A percentile compares a stretch with the other conserved stretches of the same genome.
Evolutionary conservation across 2,329 filamentous ascomycete genomes (phyloP).

Genomic region (Fusarium concolor): DNA sequence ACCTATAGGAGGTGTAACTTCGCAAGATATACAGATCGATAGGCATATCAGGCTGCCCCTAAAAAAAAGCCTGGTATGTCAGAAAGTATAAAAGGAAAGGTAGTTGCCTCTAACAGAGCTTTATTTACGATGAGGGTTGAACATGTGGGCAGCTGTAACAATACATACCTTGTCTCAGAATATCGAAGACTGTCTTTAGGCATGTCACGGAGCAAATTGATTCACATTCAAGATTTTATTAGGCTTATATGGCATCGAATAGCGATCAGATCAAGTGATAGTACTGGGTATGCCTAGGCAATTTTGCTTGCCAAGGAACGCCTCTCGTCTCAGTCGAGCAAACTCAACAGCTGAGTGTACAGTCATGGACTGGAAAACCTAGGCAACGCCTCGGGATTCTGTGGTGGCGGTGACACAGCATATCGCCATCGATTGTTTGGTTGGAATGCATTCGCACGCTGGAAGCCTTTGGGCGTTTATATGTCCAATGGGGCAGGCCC

Average conservation of each 20-base stretch:
- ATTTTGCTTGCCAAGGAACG: conserved; percentile 23
- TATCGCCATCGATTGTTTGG: conserved; percentile 4
- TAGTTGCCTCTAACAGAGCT: neutral
- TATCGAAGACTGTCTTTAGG: neutral
- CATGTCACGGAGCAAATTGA: neutral
- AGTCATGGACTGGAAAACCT: conserved; percentile 26
- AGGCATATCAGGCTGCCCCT: neutral
- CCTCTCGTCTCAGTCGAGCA: conserved; percentile 1
- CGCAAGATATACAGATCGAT: neutral
- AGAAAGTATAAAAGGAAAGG: neutral
- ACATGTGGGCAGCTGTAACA: neutral
- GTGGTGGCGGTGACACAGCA: conserved; percentile 4
- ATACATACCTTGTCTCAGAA: neutral
- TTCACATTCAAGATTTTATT: too few species aligned
- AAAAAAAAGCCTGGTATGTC: neutral
- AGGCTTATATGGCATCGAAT: neutral
- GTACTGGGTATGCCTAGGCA: neutral
- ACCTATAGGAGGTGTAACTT: neutral
- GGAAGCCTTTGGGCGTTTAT: conserved; percentile 15
- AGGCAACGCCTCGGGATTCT: conserved; percentile 22
- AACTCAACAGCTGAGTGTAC: conserved; percentile 9
- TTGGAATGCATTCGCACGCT: conserved; percentile 26
- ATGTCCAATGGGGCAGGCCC: conserved; percentile 12
- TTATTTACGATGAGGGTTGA: conserved; percentile 1
- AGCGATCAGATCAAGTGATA: neutral